Conservation (phyloP, 163 green algal genomes). For the Chloromonas sp. region DNA sequence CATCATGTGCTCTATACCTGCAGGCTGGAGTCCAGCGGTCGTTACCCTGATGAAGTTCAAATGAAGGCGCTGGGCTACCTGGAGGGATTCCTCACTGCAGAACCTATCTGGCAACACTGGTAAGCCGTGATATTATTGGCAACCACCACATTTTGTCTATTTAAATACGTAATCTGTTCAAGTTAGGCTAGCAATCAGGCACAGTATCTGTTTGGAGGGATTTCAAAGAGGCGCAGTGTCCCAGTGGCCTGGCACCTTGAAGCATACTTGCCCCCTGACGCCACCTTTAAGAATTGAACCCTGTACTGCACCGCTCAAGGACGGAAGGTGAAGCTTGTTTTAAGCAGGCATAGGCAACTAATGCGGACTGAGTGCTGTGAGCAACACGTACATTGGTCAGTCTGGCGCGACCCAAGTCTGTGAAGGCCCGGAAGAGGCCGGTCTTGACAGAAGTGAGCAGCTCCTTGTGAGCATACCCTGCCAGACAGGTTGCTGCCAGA, state of each 20-base stretch:
- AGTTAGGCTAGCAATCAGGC: no score
- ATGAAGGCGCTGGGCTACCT: slow-evolving; percentile 42
- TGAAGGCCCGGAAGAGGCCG: no score
- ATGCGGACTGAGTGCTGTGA: no score
- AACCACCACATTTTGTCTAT: not conserved
- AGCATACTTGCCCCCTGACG: not conserved
- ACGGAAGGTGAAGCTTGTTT: not conserved
- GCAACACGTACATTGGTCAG: not conserved
- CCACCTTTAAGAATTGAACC: no score
- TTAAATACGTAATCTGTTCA: not conserved
- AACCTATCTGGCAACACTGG: slow-evolving; percentile 8
- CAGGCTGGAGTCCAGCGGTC: slow-evolving; percentile 11
- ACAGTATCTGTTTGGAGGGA: no score
- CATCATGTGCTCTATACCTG: no score
- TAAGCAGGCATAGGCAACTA: no score
- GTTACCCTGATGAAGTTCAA: slow-evolving; percentile 30
- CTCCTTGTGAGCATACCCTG: not conserved
- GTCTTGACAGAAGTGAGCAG: not conserved
- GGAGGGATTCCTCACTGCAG: slow-evolving; percentile 38
- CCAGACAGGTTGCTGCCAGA: not conserved
- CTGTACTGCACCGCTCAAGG: not conserved
- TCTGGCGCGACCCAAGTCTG: not conserved
- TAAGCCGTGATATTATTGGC: not conserved
- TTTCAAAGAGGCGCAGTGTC: no score
- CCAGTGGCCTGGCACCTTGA: no score